A percentile compares a stretch with the other conserved stretches of the same genome.
phyloP scores from a whole-genome alignment of 345 rosid species.

The Dipteronia dyeriana region DNA sequence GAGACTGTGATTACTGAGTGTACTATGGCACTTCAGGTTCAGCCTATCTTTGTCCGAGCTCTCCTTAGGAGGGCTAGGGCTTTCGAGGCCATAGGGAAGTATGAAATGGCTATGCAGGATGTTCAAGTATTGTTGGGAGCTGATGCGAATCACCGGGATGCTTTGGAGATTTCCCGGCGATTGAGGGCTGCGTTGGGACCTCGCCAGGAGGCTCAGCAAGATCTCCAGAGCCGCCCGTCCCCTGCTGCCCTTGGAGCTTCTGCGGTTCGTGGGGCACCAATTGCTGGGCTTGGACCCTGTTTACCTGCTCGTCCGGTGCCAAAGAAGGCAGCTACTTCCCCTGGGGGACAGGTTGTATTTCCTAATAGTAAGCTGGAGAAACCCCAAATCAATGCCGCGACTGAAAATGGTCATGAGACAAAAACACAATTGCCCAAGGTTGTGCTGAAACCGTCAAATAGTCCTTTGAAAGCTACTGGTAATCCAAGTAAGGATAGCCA shows the following conservation, averaged over 20 bases:
- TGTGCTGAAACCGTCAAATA: constrained; percentile 54
- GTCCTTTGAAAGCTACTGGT: constrained; percentile 46
- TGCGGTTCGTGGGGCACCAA: constrained; percentile 91
- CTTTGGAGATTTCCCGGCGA: constrained; percentile 64
- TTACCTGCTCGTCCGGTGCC: constrained; percentile 74
- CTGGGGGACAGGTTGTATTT: constrained; percentile 40
- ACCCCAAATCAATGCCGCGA: constrained; percentile 30
- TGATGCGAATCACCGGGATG: constrained; percentile 79
- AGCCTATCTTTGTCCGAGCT: constrained; percentile 78
- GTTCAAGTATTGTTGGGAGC: constrained; percentile 67
- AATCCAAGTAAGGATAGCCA: constrained; percentile 28
- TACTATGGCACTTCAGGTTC: constrained; percentile 77
- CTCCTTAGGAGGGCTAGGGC: constrained; percentile 92
- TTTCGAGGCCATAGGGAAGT: constrained; percentile 74
- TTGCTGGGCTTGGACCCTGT: constrained; percentile 88
- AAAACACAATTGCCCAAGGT: constrained; percentile 57
- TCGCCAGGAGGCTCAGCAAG: constrained; percentile 78
- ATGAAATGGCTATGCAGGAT: constrained; percentile 83
- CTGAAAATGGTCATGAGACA: constrained; percentile 58
- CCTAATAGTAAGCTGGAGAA: constrained; percentile 52
- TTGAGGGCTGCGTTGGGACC: constrained; percentile 70
- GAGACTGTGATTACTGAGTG: constrained; percentile 86
- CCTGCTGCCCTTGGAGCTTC: constrained; percentile 99
- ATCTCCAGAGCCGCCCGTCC: constrained; percentile 87
- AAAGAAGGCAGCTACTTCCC: constrained; percentile 55